Base-by-base conservation (phyloP, 2,329 filamentous ascomycete genomes). In the Tolypocladium cylindrosporum region DNA sequence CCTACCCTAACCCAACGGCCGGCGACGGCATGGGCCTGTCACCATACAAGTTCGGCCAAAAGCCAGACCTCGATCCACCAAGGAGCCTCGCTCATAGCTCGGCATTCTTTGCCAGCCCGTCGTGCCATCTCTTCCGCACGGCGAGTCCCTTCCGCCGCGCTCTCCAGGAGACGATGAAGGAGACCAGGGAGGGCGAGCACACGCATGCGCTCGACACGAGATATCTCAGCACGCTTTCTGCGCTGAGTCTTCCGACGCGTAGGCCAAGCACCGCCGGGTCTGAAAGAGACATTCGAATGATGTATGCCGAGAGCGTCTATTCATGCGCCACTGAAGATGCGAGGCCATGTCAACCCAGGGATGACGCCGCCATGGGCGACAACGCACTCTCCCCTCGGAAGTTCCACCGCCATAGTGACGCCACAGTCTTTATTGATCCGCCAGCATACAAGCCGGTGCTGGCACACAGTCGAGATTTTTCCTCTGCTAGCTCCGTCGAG, bases 91-190 rank as follows among this genome's bases (percentile, higher is more conserved):
- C 73, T 0, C 71, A 77, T 55, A 71, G 73, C 59, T 79, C 79
- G 1, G 76, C 74, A 0, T 80, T 82, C 62, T 81, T 81, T 62
- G 78, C 75, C 1, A 83, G 80, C 51, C 77, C 78, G 2, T 69
- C 74, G 1, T 75, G 74, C 19, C 77, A 81, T 59, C 68, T 83
- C 1, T 82, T 84, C 60, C 75, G 80, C 36, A 79, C 79, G 0
- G 71, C 75, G 34, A 85, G 81, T 57, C 81, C 82, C 0, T 86
- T 80, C 62, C 77, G 82, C 3, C 77, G 77, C 34, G 78, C 77
- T 2, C 64, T 85, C 39, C 75, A 73, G 51, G 74, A 76, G 55
- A 77, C 69, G 1, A 81, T 81, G 63, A 70, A 71, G 57, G 65
- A 70, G 9, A 70, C 71, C 19, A 64, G 73, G 9, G 65, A 68